phyloP scores from a whole-genome alignment of 345 rosid genomes.

The Dimocarpus longan region DNA sequence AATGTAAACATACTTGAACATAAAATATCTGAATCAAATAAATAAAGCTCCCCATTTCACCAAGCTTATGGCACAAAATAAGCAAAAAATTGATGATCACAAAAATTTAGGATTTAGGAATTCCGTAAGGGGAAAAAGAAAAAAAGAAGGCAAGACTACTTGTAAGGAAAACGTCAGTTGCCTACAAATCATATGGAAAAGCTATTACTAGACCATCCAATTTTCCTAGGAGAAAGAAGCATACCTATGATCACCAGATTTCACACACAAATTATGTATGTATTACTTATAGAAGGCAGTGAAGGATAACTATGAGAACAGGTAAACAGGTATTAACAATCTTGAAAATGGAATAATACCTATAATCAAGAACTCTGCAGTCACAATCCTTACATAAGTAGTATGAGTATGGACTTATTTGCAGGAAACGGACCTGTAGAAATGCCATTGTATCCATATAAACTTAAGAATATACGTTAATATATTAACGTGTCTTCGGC shows the following conservation, averaged over 20 bases:
- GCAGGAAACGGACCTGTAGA: constrained; percentile 87
- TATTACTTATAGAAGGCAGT: background rate
- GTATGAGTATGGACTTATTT: constrained; percentile 83
- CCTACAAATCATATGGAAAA: background rate
- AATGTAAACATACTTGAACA: no score
- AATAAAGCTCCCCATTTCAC: background rate
- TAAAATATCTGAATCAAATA: no score
- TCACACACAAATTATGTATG: background rate
- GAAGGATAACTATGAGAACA: background rate
- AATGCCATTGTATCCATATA: constrained; percentile 22
- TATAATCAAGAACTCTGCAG: constrained; percentile 83
- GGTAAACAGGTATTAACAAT: background rate
- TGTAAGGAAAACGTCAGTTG: background rate
- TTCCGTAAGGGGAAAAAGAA: background rate
- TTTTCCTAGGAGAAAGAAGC: background rate
- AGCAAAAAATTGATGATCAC: background rate
- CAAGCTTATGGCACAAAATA: background rate
- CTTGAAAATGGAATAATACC: constrained; percentile 45
- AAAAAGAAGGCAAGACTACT: background rate
- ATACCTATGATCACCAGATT: background rate
- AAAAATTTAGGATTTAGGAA: background rate
- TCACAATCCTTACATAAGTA: constrained; percentile 96
- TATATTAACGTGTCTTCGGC: constrained; percentile 15
- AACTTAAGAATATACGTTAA: constrained; percentile 24
- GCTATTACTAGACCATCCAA: background rate